phyloP scores from a whole-genome alignment of 2,329 filamentous ascomycete genomes.

The Aspergillus flavus region DNA sequence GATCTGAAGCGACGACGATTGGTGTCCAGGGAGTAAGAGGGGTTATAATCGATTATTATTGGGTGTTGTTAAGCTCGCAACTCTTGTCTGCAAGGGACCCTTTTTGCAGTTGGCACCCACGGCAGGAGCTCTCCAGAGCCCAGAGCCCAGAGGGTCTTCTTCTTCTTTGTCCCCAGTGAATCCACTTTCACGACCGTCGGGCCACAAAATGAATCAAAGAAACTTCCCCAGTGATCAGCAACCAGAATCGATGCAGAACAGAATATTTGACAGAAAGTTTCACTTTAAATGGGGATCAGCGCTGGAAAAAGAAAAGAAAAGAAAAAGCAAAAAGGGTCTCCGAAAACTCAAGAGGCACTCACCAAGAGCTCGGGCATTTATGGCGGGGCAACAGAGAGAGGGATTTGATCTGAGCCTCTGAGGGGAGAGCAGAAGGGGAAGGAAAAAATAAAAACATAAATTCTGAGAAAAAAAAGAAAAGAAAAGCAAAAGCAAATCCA shows the following conservation, averaged over 20 bases:
- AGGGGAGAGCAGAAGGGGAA: background rate
- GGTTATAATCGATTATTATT: background rate
- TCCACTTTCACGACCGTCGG: background rate
- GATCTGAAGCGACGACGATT: background rate
- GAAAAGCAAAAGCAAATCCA: background rate
- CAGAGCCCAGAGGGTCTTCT: background rate
- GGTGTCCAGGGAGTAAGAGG: background rate
- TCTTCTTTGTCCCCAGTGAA: background rate
- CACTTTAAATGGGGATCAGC: background rate
- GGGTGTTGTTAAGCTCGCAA: background rate
- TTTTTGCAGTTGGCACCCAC: background rate
- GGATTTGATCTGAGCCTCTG: background rate
- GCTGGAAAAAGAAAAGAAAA: background rate
- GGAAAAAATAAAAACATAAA: background rate
- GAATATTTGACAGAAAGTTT: background rate
- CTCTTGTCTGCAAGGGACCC: background rate
- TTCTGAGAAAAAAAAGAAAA: background rate
- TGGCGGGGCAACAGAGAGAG: conserved; percentile 1
- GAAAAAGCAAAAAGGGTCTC: background rate
- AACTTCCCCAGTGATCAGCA: background rate
- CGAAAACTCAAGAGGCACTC: background rate
- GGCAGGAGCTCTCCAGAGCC: background rate
- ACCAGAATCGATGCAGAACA: background rate
- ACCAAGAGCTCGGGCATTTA: conserved; percentile 4
- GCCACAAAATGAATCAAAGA: background rate